Evolutionary conservation across 441 rosid species (phyloP), one percentile per base, ranked within the genome.

Genomic region (Manihot esculenta): DNA sequence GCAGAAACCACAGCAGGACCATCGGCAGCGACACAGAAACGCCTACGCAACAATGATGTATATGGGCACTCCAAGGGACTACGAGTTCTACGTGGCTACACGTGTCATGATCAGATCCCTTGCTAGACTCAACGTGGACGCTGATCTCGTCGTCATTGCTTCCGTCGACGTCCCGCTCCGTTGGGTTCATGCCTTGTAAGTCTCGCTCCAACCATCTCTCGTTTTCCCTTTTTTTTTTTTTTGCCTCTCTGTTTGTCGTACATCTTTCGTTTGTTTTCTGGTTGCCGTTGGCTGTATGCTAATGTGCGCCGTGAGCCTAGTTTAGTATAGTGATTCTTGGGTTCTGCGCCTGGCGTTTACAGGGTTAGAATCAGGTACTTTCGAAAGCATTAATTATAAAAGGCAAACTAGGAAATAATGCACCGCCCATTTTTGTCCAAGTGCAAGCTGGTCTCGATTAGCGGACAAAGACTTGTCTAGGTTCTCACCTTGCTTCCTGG

Each of bases 11-110:
- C 48, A 7, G 30, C 20, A 54, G 20, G 49, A 44, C 10, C 58
- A 14, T 11, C 35, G 66, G 78, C 77, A 64, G 49, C 74, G 72
- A 41, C 92, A 89, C 72, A 80, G 64, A 71, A 88, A 92, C 84
- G 99, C 99, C 1, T 94, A 94, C 56, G 99, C 97, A 24, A 85
- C 97, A 83, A 94, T 94, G 96, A 92, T 94, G 99, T 94, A 94
- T 75, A 90, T 94, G 97, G 97, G 97, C 38, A 92, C 97, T 21
- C 97, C 99, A 15, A 86, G 97, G 68, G 97, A 92, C 87, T 94
- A 90, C 78, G 99, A 94, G 84, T 94, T 90, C 77, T 94, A 90
- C 74, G 86, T 90, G 20, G 99, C 97, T 23, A 88, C 85, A 72
- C 95, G 97, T 66, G 99, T 94, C 78, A 68, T 94, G 83, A 76